phyloP scores from a whole-genome alignment of 1,284 basidiomycete genomes.

The Rhodotorula sp. region DNA sequence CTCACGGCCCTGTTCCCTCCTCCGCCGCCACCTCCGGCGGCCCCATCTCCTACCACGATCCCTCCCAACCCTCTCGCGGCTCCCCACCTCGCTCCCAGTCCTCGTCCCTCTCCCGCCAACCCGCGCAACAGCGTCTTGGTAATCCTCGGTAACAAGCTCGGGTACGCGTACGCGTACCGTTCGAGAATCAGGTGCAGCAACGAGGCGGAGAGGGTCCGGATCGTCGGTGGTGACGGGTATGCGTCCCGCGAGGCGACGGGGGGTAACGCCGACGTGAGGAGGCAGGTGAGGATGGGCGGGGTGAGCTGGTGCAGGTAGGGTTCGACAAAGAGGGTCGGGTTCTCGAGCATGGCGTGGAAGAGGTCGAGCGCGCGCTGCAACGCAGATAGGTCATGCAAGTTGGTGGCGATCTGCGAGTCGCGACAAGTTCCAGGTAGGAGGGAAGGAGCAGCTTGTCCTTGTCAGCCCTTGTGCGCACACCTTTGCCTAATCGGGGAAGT shows the following conservation, averaged over 20 bases:
- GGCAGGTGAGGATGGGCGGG: constrained; percentile 84
- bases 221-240: constrained; percentile 53
- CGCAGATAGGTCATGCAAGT: constrained; percentile 63
- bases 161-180: constrained; percentile 62
- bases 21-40: not conserved
- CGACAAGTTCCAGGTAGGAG: too few species aligned
- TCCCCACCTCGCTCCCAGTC: constrained; percentile 73
- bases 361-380: constrained; percentile 79
- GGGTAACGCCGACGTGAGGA: constrained; percentile 77
- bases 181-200: constrained; percentile 74
- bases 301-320: constrained; percentile 85
- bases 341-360: constrained; percentile 76
- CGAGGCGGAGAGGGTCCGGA: constrained; percentile 74
- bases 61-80: constrained; percentile 79
- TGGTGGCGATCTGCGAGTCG: constrained; percentile 52
- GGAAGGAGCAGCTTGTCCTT: too few species aligned
- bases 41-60: constrained; percentile 50
- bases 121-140: constrained; percentile 90
- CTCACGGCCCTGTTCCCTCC: constrained; percentile 63
- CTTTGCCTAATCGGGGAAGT: too few species aligned
- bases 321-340: constrained; percentile 86
- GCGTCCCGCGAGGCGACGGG: constrained; percentile 3
- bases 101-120: constrained; percentile 53
- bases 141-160: constrained; percentile 79
- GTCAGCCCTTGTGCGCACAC: too few species aligned